Conservation (phyloP, 2,329 filamentous ascomycete species). For the Botrytis fragariae region DNA sequence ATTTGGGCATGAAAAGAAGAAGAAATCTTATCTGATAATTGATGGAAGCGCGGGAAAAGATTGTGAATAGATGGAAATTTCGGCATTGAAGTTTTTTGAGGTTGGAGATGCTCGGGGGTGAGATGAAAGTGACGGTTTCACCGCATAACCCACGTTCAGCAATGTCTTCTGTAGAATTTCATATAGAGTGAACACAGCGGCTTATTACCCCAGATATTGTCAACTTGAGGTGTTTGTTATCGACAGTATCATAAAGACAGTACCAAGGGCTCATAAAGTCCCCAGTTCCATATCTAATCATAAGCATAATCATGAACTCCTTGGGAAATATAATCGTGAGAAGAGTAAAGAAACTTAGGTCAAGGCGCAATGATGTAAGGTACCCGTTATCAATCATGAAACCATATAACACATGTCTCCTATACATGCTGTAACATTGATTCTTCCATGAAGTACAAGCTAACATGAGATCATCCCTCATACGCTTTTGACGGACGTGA, state of each 20-base stretch:
- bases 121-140: background rate
- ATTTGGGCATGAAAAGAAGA: background rate
- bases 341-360: background rate
- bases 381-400: slow-evolving; percentile 28
- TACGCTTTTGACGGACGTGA: background rate
- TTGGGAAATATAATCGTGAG: background rate
- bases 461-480: background rate
- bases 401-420: slow-evolving; percentile 23
- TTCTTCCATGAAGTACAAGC: slow-evolving; percentile 30
- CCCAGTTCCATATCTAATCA: background rate
- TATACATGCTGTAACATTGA: slow-evolving; percentile 23
- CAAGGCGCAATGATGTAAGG: background rate
- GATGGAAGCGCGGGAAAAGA: background rate
- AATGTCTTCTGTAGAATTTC: background rate
- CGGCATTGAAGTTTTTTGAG: background rate
- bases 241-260: background rate
- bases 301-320: background rate
- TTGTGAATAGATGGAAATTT: background rate
- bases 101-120: background rate
- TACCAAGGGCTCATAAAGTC: background rate
- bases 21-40: background rate
- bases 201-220: background rate
- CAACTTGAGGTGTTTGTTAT: background rate
- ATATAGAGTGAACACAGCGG: background rate
- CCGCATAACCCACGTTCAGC: background rate